Percentiles rank a stretch among this genome's conserved stretches.
Evolutionary conservation across 2,329 filamentous ascomycete species (phyloP).

Genomic region (Hymenotorrendiella dingleyae): DNA sequence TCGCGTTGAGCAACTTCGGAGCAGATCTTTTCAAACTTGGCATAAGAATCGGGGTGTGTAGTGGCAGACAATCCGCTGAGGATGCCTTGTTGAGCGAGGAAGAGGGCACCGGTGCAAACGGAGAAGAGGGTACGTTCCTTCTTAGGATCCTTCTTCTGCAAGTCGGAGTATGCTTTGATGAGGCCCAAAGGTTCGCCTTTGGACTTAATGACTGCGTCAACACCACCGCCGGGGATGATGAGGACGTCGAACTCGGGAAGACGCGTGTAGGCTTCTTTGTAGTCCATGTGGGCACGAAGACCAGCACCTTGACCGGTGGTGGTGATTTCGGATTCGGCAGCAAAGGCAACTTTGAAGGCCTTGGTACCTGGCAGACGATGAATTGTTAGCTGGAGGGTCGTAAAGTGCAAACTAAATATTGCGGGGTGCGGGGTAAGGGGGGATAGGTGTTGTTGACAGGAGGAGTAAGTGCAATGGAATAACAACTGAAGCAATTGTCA

Average conservation of each 20-base stretch:
- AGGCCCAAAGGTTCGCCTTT: constrained; percentile 64
- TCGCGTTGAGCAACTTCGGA: constrained; percentile 66
- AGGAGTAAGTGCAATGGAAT: neutral
- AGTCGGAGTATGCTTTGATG: constrained; percentile 70
- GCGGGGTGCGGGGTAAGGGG: too few relatives aligned
- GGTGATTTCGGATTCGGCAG: constrained; percentile 44
- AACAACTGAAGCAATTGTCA: constrained; percentile 5
- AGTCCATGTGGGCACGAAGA: constrained; percentile 69
- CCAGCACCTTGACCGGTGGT: constrained; percentile 58
- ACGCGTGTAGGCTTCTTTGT: constrained; percentile 69
- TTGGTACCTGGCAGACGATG: constrained; percentile 21
- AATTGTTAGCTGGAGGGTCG: constrained; percentile 3
- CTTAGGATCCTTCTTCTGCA: constrained; percentile 72
- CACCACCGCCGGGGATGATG: constrained; percentile 65
- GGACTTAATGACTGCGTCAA: constrained; percentile 57
- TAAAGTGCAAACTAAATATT: neutral
- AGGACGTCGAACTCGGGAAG: constrained; percentile 62
- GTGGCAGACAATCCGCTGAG: constrained; percentile 75
- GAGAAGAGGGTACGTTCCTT: constrained; percentile 78
- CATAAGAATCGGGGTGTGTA: constrained; percentile 75
- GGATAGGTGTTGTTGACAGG: too few relatives aligned
- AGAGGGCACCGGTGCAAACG: constrained; percentile 72
- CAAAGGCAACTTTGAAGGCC: constrained; percentile 24
- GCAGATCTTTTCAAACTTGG: constrained; percentile 75
- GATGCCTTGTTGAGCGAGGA: constrained; percentile 71